Conservation (phyloP, 495 filamentous ascomycete genomes). For the Podospora conica region DNA sequence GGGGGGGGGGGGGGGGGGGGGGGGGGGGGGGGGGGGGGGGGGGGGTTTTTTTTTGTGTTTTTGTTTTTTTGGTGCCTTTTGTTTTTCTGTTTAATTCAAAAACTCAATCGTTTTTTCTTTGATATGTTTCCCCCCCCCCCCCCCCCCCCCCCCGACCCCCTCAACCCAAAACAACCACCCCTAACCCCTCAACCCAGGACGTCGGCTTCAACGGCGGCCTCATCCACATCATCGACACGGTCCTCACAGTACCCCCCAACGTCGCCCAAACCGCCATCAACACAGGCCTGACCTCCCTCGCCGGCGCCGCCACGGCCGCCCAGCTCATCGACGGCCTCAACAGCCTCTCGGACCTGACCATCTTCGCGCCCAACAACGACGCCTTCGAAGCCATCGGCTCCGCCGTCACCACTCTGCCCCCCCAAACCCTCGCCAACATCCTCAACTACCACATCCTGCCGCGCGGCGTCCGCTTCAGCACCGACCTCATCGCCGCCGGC, state of each 20-base stretch:
- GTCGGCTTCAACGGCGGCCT: slow-evolving; percentile 43
- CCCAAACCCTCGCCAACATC: slow-evolving; percentile 15
- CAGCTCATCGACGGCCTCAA: slow-evolving; percentile 41
- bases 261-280: slow-evolving; percentile 16
- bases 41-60: too few relatives aligned
- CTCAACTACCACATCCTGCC: slow-evolving; percentile 32
- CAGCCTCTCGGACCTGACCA: slow-evolving; percentile 47
- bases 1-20: too few relatives aligned
- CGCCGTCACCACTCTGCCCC: slow-evolving; percentile 8
- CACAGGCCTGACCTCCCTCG: slow-evolving; percentile 48
- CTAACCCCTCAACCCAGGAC: slow-evolving; percentile 11
- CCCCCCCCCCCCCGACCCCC: too few relatives aligned
- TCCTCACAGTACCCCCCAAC: slow-evolving; percentile 49
- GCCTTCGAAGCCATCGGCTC: slow-evolving; percentile 24
- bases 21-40: too few relatives aligned
- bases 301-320: slow-evolving; percentile 48
- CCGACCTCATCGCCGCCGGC: slow-evolving; percentile 25
- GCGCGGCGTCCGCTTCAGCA: slow-evolving; percentile 38
- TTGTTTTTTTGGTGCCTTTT: too few relatives aligned
- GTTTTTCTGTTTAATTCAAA: too few relatives aligned
- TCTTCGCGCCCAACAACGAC: slow-evolving; percentile 46
- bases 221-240: slow-evolving; percentile 57
- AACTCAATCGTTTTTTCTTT: too few relatives aligned
- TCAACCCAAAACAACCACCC: not conserved
- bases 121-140: too few relatives aligned